These are phyloP conservation scores for Mycena polygramma DNA, from an alignment of 768 basidiomycete genomes.

Conservation along the genomic window DNA sequence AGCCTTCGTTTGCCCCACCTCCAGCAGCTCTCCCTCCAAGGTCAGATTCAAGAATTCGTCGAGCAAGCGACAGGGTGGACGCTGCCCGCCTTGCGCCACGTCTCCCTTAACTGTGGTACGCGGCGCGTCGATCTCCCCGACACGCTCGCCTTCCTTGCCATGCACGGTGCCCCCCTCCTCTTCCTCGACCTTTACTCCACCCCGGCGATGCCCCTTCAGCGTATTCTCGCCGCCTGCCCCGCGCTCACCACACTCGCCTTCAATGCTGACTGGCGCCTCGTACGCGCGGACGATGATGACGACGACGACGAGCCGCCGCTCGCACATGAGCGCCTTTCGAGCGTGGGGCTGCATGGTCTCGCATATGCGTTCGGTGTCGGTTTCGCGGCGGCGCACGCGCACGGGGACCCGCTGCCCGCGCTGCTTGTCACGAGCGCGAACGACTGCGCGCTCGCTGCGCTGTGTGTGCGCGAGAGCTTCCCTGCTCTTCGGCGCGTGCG, in stretches of 20 bases:
- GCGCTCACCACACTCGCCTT: slow-evolving; percentile 73
- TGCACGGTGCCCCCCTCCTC: slow-evolving; percentile 69
- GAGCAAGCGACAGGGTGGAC: slow-evolving; percentile 79
- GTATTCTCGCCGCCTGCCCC: slow-evolving; percentile 75
- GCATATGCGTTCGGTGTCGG: slow-evolving; percentile 78
- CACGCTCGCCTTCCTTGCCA: slow-evolving; percentile 66
- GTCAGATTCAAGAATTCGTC: slow-evolving; percentile 72
- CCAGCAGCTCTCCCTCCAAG: slow-evolving; percentile 73
- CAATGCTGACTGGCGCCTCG: slow-evolving; percentile 82
- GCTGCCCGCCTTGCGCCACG: slow-evolving; percentile 68
- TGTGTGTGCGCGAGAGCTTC: slow-evolving; percentile 64
- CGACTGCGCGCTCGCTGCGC: slow-evolving; percentile 73
- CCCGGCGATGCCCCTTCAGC: slow-evolving; percentile 67
- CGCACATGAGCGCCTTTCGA: slow-evolving; percentile 66
- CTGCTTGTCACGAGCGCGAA: slow-evolving; percentile 67
- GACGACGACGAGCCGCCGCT: slow-evolving; percentile 56
- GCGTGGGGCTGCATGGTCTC: slow-evolving; percentile 79
- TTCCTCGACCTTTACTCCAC: slow-evolving; percentile 77
- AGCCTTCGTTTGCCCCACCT: slow-evolving; percentile 66
- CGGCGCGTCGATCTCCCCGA: slow-evolving; percentile 68
- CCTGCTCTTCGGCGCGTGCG: slow-evolving; percentile 72
- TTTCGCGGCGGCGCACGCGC: slow-evolving; percentile 58
- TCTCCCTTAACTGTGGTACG: slow-evolving; percentile 68
- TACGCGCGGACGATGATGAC: slow-evolving; percentile 42
- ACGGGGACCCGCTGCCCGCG: slow-evolving; percentile 60